Evolutionary conservation across 176 grass and related monocot species (phyloP).

Genomic region (Tillandsia fasciculata): DNA sequence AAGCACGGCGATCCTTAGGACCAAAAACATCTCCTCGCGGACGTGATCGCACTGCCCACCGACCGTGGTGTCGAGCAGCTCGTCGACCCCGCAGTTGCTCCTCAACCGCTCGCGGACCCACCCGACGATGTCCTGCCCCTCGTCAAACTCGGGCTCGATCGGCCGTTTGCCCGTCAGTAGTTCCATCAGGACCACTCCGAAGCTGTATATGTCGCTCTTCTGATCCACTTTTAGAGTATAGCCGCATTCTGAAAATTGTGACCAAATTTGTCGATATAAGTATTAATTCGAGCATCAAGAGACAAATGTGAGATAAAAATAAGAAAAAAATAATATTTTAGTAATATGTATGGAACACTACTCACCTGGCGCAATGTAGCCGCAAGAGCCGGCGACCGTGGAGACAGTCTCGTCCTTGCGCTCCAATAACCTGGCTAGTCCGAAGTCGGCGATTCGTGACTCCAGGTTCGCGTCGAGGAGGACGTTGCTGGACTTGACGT

Average conservation of each 20-base stretch:
- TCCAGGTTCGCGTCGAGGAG: slow-evolving; percentile 74
- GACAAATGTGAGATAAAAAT: too few relatives aligned
- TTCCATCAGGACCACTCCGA: slow-evolving; percentile 83
- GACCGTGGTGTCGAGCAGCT: slow-evolving; percentile 54
- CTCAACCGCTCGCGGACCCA: slow-evolving; percentile 74
- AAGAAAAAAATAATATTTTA: too few relatives aligned
- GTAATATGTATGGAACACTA: not conserved
- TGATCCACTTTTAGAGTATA: slow-evolving; percentile 92
- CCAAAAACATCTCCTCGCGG: slow-evolving; percentile 86
- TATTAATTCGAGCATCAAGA: too few relatives aligned
- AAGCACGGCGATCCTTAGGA: slow-evolving; percentile 71
- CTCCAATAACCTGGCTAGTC: slow-evolving; percentile 77
- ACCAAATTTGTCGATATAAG: not conserved
- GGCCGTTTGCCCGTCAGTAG: slow-evolving; percentile 69
- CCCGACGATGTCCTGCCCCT: slow-evolving; percentile 61
- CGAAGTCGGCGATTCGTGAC: slow-evolving; percentile 82
- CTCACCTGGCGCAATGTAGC: slow-evolving; percentile 87
- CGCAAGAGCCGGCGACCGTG: slow-evolving; percentile 76
- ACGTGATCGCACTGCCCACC: slow-evolving; percentile 69
- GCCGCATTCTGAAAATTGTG: slow-evolving; percentile 54
- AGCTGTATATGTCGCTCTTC: slow-evolving; percentile 98
- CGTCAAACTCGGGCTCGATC: slow-evolving; percentile 70
- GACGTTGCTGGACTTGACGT: slow-evolving; percentile 97
- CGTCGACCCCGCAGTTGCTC: slow-evolving; percentile 52
- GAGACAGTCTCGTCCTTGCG: slow-evolving; percentile 72